phyloP scores from a whole-genome alignment of 345 rosid genomes.

The Mercurialis annua region DNA sequence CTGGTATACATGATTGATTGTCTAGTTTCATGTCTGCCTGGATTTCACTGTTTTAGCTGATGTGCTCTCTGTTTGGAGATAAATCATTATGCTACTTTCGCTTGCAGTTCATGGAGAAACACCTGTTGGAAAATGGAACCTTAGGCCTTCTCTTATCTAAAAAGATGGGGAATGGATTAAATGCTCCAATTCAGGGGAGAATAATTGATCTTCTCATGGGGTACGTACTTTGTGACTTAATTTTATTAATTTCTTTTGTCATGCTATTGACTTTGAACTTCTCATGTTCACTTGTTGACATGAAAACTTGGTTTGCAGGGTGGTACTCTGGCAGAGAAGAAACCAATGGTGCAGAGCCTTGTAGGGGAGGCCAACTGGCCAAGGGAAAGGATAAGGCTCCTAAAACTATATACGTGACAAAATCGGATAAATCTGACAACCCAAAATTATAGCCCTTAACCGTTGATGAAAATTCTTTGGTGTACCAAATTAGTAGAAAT shows the following conservation, averaged over 20 bases:
- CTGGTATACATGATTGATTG: slow-evolving; percentile 52
- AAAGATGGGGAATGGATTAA: slow-evolving; percentile 86
- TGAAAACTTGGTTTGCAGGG: slow-evolving; percentile 52
- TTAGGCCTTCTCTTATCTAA: slow-evolving; percentile 84
- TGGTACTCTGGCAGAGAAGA: slow-evolving; percentile 81
- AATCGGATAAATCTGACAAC: slow-evolving; percentile 40
- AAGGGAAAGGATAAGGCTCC: slow-evolving; percentile 49
- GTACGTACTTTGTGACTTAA: slow-evolving; percentile 35
- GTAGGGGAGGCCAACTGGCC: slow-evolving; percentile 34
- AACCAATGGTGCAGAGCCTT: slow-evolving; percentile 49
- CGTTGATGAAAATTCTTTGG: slow-evolving; percentile 58
- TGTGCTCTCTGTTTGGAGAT: slow-evolving; percentile 7
- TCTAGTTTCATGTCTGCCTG: not conserved
- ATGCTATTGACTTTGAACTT: slow-evolving; percentile 1
- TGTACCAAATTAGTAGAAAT: slow-evolving; percentile 51
- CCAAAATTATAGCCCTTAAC: slow-evolving; percentile 47
- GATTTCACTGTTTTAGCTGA: slow-evolving; percentile 1
- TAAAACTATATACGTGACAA: slow-evolving; percentile 31
- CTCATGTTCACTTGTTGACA: slow-evolving; percentile 9
- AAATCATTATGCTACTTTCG: slow-evolving; percentile 19
- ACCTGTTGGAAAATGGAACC: slow-evolving; percentile 67
- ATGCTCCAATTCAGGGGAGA: slow-evolving; percentile 51
- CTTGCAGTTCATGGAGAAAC: slow-evolving; percentile 68
- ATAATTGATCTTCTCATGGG: slow-evolving; percentile 42
- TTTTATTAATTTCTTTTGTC: no score